phyloP scores from a whole-genome alignment of 83 land plant genomes.

The Thuja plicata region DNA sequence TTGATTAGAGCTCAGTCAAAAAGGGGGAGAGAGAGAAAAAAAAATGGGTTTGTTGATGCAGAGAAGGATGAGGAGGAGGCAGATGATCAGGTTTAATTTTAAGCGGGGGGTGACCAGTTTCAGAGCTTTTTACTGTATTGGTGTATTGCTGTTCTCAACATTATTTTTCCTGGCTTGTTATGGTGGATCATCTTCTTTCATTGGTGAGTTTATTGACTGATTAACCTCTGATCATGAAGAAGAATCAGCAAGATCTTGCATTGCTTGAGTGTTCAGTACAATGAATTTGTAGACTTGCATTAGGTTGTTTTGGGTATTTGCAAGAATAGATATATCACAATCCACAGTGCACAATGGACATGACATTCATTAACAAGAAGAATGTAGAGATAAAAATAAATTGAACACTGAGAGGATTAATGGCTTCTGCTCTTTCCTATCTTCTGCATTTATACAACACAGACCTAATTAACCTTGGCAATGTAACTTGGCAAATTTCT shows the following conservation, averaged over 20 bases:
- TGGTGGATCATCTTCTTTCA: conserved; percentile 5
- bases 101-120: not conserved
- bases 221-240: not conserved
- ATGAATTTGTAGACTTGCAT: conserved; percentile 1
- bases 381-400: not conserved
- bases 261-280: not conserved
- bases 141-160: conserved; percentile 3
- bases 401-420: not conserved
- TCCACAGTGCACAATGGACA: not conserved
- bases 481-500: not conserved
- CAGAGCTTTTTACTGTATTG: not conserved
- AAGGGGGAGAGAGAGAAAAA: not conserved
- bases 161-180: conserved; percentile 5
- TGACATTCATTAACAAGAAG: not conserved
- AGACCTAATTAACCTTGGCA: not conserved
- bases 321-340: not conserved
- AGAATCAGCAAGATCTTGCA: not conserved
- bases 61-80: conserved; percentile 5
- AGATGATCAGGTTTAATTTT: not conserved
- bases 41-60: conserved; percentile 1
- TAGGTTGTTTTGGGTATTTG: not conserved
- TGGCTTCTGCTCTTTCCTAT: not conserved
- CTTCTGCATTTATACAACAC: not conserved
- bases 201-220: conserved; percentile 9
- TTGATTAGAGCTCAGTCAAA: not conserved